Evolutionary conservation across 1,284 basidiomycete genomes (phyloP), one percentile per base, ranked within the genome.

Genomic region (Moniliella sp.): DNA sequence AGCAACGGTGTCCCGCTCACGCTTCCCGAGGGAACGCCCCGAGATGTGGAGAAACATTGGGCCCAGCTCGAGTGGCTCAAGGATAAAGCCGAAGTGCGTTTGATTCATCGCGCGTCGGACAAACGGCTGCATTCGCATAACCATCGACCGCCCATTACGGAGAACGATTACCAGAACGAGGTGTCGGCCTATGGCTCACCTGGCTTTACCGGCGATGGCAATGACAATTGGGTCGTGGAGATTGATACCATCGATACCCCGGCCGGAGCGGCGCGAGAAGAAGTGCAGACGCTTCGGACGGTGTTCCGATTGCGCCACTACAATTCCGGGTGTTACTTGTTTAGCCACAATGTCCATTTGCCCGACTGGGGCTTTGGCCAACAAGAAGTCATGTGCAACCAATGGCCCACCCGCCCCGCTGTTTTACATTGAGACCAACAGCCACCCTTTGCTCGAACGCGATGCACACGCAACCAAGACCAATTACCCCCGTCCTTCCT

Each of bases 111-210:
- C 28, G 34, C 66, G 15, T 88, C 86, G 0, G 70, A 78, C 45
- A 88, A 83, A 61, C 72, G 76, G 32, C 70, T 97, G 3, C 91
- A 97, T 65, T 84, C 80, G 30, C 91, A 99, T 63, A 65, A 78
- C 45, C 38, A 51, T 36, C 76, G 88, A 23, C 81, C 91, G 2
- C 84, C 86, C 10, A 74, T 97, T n/a, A 84, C 80, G 28, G 88
- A 97, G 37, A 83, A 91, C 33, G 91, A 99, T 48, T 99, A 93
- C 67, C 91, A 97, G 66, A 88, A 94, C 55, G 91, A 99, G 61
- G 86, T 94, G 0, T 88, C 84, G 1, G 83, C 68, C 1, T 99
- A 99, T 52, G 91, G 91, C 2, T 76, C 80, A 65, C 65, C 73
- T 1, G 76, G 74, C n/a, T 91, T 76, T 12, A 48, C 62, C 0